Percentiles rank a stretch among this genome's conserved stretches.
These are phyloP conservation scores for Torrubiella hemipterigena DNA, from an alignment of 2,329 filamentous ascomycete genomes.

Conservation along the genomic window DNA sequence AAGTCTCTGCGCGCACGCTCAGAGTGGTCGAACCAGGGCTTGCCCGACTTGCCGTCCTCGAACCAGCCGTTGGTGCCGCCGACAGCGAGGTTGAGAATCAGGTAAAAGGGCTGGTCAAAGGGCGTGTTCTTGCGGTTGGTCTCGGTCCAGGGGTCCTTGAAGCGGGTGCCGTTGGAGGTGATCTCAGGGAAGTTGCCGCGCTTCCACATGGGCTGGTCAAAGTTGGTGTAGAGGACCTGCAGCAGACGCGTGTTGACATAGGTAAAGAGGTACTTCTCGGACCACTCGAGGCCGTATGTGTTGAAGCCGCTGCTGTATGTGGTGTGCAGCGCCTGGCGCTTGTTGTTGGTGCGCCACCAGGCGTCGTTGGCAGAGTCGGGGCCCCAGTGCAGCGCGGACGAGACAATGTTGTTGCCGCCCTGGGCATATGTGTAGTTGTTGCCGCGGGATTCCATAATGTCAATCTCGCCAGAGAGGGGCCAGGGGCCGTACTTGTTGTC, in stretches of 20 bases:
- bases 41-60: conserved; percentile 54
- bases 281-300: conserved; percentile 77
- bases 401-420: conserved; percentile 72
- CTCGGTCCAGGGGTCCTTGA: conserved; percentile 51
- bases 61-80: conserved; percentile 80
- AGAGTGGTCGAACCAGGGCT: conserved; percentile 68
- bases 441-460: conserved; percentile 69
- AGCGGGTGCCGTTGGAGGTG: conserved; percentile 51
- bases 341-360: conserved; percentile 76
- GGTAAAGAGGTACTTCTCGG: conserved; percentile 76
- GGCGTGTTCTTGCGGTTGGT: conserved; percentile 52
- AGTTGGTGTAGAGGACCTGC: conserved; percentile 71
- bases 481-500: conserved; percentile 62
- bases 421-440: conserved; percentile 68
- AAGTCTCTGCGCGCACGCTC: conserved; percentile 62
- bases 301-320: conserved; percentile 60
- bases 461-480: conserved; percentile 74
- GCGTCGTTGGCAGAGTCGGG: conserved; percentile 60
- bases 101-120: conserved; percentile 65
- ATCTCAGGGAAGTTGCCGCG: conserved; percentile 55
- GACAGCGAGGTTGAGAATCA: conserved; percentile 65
- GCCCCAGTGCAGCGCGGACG: conserved; percentile 74
- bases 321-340: conserved; percentile 61
- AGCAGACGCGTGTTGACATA: conserved; percentile 72
- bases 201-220: conserved; percentile 54